phyloP scores from a whole-genome alignment of 2,329 filamentous ascomycete genomes.

The Macroventuria anomochaeta region DNA sequence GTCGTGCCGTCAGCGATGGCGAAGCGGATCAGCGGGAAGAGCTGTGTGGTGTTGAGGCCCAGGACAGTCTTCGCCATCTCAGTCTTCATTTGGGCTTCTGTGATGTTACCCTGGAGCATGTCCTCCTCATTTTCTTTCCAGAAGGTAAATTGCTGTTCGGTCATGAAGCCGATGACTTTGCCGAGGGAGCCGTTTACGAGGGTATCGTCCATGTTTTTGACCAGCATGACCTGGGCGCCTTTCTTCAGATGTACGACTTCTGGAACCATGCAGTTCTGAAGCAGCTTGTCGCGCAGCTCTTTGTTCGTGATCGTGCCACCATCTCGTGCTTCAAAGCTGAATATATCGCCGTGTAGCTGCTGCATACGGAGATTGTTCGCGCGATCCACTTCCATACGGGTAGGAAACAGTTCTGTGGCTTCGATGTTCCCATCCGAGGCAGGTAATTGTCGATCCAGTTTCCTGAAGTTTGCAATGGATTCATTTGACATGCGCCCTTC shows the following conservation, averaged over 20 bases:
- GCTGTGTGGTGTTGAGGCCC: slow-evolving; percentile 58
- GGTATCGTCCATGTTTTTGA: slow-evolving; percentile 95
- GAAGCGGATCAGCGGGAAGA: slow-evolving; percentile 87
- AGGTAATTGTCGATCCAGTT: slow-evolving; percentile 67
- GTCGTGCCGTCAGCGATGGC: slow-evolving; percentile 77
- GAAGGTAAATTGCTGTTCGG: slow-evolving; percentile 65
- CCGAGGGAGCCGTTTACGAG: slow-evolving; percentile 95
- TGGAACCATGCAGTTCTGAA: slow-evolving; percentile 93
- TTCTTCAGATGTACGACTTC: slow-evolving; percentile 81
- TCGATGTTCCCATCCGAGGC: slow-evolving; percentile 76
- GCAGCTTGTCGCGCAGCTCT: slow-evolving; percentile 73
- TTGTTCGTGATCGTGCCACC: slow-evolving; percentile 71
- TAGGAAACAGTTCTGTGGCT: slow-evolving; percentile 93
- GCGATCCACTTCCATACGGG: slow-evolving; percentile 83
- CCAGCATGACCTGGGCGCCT: slow-evolving; percentile 97
- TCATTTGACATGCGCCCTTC: slow-evolving; percentile 79
- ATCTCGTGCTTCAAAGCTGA: slow-evolving; percentile 77
- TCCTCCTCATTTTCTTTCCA: slow-evolving; percentile 65
- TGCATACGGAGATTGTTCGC: slow-evolving; percentile 80
- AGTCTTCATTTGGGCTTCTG: slow-evolving; percentile 46
- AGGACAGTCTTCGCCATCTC: slow-evolving; percentile 57
- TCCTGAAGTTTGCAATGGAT: slow-evolving; percentile 78
- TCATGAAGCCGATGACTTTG: slow-evolving; percentile 83
- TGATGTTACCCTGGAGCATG: slow-evolving; percentile 58
- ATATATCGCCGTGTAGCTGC: slow-evolving; percentile 70